phyloP scores from a whole-genome alignment of 2,329 filamentous ascomycete genomes.

The Sphaerulina vaccinii region DNA sequence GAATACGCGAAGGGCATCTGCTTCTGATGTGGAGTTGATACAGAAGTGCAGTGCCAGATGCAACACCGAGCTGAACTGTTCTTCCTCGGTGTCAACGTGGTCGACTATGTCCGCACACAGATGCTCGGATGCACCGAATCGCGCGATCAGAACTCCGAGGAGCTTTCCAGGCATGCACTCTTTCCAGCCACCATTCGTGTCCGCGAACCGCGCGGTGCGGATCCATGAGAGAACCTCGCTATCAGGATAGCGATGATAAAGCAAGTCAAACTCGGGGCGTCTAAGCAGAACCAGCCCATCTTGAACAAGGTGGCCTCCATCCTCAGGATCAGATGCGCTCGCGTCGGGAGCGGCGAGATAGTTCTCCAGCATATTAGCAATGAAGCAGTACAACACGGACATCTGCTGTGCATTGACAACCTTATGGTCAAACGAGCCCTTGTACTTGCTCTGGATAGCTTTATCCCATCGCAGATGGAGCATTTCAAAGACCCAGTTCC shows the following conservation, averaged over 20 bases:
- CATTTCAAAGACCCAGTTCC: constrained; percentile 22
- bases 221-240: constrained; percentile 9
- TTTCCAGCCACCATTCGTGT: constrained; percentile 15
- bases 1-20: constrained; percentile 5
- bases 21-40: constrained; percentile 2
- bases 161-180: constrained; percentile 26
- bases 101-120: constrained; percentile 7
- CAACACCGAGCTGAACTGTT: constrained; percentile 22
- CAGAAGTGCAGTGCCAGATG: constrained; percentile 25
- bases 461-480: constrained; percentile 17
- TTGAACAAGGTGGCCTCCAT: not conserved
- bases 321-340: not conserved
- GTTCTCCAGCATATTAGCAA: constrained; percentile 14
- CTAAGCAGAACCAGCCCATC: constrained; percentile 10
- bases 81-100: constrained; percentile 25
- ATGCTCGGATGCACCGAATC: not conserved
- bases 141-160: constrained; percentile 15
- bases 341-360: constrained; percentile 7
- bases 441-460: constrained; percentile 11
- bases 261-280: constrained; percentile 9
- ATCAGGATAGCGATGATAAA: no score
- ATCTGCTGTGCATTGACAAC: constrained; percentile 10
- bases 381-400: constrained; percentile 22
- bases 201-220: constrained; percentile 5
- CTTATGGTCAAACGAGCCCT: constrained; percentile 9